Percentiles rank a stretch among this genome's conserved stretches.
Evolutionary conservation across 768 basidiomycete genomes (phyloP).

Genomic region (Strobilomyces echinocephalus): DNA sequence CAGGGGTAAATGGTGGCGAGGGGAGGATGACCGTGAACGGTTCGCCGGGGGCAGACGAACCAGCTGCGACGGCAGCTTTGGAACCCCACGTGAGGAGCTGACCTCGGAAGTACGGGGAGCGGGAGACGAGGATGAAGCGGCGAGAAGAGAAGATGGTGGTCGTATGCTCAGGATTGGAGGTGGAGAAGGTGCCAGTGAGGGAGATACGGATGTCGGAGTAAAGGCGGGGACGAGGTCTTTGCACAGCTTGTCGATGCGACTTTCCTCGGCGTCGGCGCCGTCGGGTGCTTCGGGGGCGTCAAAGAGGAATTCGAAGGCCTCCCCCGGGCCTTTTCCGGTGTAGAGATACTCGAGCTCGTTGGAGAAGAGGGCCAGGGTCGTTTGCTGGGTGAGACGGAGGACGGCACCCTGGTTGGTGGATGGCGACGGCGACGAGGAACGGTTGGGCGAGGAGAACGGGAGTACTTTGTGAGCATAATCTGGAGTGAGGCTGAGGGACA

Average conservation of each 20-base stretch:
- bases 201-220: conserved; percentile 88
- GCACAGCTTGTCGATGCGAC: conserved; percentile 75
- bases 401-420: conserved; percentile 41
- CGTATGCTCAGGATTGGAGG: conserved; percentile 57
- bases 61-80: no score
- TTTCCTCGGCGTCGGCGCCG: conserved; percentile 47
- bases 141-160: conserved; percentile 42
- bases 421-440: conserved; percentile 43
- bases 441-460: conserved; percentile 43
- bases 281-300: conserved; percentile 47
- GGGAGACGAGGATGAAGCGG: no score
- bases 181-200: conserved; percentile 64
- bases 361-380: conserved; percentile 76
- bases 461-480: conserved; percentile 37
- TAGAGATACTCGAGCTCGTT: conserved; percentile 94
- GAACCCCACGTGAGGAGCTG: no score
- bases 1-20: conserved; percentile 77
- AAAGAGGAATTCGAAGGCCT: conserved; percentile 83
- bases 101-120: no score
- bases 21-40: conserved; percentile 41
- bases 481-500: conserved; percentile 50
- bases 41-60: no score
- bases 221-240: conserved; percentile 90
- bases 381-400: conserved; percentile 62
- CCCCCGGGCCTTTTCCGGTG: conserved; percentile 84